Evolutionary conservation across 441 rosid genomes (phyloP).

Genomic region (Flueggea neowawraea): DNA sequence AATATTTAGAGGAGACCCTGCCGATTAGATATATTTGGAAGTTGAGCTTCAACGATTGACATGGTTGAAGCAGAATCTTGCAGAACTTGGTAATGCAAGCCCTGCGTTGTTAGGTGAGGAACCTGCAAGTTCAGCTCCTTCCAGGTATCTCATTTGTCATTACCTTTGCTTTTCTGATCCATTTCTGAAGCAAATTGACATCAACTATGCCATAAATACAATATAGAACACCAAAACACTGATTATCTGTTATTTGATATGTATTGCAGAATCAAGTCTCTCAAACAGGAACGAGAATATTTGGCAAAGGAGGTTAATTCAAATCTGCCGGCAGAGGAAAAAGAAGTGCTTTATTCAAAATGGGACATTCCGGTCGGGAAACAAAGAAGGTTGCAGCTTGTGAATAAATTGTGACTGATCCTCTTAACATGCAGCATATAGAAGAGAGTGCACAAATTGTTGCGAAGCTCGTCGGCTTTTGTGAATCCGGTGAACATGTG

Average conservation of each 20-base stretch:
- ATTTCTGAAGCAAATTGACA: too few relatives aligned
- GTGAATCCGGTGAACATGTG: slow-evolving; percentile 68
- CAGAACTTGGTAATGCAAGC: slow-evolving; percentile 95
- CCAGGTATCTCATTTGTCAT: slow-evolving; percentile 55
- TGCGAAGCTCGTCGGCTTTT: slow-evolving; percentile 83
- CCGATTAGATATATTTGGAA: slow-evolving; percentile 88
- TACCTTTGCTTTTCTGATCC: too few relatives aligned
- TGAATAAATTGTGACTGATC: slow-evolving; percentile 84
- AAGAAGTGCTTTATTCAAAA: slow-evolving; percentile 64
- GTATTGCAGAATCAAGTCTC: slow-evolving; percentile 60
- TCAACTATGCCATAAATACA: too few relatives aligned
- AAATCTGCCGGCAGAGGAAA: slow-evolving; percentile 68
- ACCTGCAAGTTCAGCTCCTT: slow-evolving; percentile 79
- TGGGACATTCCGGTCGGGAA: slow-evolving; percentile 91
- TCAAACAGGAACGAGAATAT: slow-evolving; percentile 83
- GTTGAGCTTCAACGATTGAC: slow-evolving; percentile 90
- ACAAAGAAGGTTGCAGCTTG: slow-evolving; percentile 79
- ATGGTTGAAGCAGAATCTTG: slow-evolving; percentile 88
- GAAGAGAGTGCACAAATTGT: slow-evolving; percentile 76
- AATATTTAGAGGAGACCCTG: slow-evolving; percentile 75
- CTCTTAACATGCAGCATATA: slow-evolving; percentile 63
- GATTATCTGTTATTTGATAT: background rate
- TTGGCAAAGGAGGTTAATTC: slow-evolving; percentile 76
- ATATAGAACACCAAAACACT: background rate
- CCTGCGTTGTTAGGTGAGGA: slow-evolving; percentile 87